Evolutionary conservation across 371 early-diverging fungal species (phyloP).

Genomic region (Funneliformis caledonium): DNA sequence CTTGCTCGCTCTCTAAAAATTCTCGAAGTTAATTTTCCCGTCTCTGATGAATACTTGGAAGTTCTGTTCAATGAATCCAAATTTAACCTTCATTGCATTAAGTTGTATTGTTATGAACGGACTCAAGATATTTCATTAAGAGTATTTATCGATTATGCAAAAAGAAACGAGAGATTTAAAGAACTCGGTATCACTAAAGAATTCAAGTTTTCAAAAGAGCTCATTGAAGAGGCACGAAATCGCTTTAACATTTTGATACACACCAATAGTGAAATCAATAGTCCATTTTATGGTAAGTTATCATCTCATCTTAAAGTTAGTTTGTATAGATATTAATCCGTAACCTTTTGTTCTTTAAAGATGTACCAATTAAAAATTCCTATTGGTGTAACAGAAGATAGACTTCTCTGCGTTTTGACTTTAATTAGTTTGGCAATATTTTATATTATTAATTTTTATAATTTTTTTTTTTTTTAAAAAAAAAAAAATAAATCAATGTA

Average conservation of each 20-base stretch:
- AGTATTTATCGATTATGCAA: not conserved
- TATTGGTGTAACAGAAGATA: not conserved
- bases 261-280: not conserved
- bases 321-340: no score
- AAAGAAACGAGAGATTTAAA: not conserved
- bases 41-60: not conserved
- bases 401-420: no score
- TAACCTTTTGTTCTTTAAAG: no score
- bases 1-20: not conserved
- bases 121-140: not conserved
- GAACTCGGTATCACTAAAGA: not conserved
- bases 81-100: not conserved
- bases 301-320: no score
- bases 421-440: no score
- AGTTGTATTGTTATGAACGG: not conserved
- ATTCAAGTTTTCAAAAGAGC: not conserved
- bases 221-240: not conserved
- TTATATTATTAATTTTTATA: no score
- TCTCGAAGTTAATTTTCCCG: not conserved
- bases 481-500: no score
- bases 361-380: not conserved
- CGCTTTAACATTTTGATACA: not conserved
- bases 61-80: not conserved
- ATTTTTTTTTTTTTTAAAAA: no score
- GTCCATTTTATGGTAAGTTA: not conserved